Evolutionary conservation across 139 green algal genomes (phyloP).

Genomic region (Chlorokybus atmophyticus): DNA sequence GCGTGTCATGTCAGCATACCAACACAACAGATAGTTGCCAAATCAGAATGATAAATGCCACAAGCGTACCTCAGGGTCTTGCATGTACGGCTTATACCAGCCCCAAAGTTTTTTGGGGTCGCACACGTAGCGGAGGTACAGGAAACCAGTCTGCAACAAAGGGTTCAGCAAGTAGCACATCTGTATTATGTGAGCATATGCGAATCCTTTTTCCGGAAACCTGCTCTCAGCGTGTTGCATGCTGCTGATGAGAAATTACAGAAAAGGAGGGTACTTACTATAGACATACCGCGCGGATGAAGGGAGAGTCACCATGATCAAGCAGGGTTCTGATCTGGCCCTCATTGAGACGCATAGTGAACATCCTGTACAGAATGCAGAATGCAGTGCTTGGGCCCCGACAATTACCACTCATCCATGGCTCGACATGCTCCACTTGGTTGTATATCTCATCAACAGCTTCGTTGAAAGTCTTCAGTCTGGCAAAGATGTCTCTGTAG

Average conservation of each 20-base stretch:
- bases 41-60: too few relatives aligned
- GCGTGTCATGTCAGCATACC: neutral
- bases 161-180: too few relatives aligned
- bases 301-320: conserved; percentile 76
- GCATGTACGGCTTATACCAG: conserved; percentile 66
- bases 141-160: conserved; percentile 65
- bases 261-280: neutral
- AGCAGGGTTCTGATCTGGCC: conserved; percentile 57
- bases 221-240: too few relatives aligned
- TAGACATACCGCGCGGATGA: conserved; percentile 78
- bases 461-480: conserved; percentile 45
- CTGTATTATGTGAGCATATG: too few relatives aligned
- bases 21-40: too few relatives aligned
- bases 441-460: conserved; percentile 68
- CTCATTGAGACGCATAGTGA: conserved; percentile 51
- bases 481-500: conserved; percentile 12
- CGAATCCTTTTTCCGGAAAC: too few relatives aligned
- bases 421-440: conserved; percentile 64
- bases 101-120: conserved; percentile 71
- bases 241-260: too few relatives aligned
- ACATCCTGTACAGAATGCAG: conserved; percentile 71
- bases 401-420: conserved; percentile 92
- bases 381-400: conserved; percentile 83
- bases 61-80: conserved; percentile 64
- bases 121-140: conserved; percentile 82